Conservation (phyloP, 805 yeast species). For the Wickerhamiella lipophila region DNA sequence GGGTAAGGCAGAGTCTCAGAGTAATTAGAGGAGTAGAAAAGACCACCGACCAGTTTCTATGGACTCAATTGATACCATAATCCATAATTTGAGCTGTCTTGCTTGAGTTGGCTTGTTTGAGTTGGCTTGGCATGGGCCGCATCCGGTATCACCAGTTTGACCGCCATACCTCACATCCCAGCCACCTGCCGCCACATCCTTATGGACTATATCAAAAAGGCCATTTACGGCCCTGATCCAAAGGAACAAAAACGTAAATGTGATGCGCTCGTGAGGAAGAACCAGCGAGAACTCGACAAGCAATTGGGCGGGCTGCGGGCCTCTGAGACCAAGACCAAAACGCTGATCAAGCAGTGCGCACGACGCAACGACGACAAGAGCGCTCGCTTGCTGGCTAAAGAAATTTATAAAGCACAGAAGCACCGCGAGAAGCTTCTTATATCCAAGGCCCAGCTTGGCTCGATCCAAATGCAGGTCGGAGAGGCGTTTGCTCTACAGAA, state of each 20-base stretch:
- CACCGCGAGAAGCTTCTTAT: slow-evolving; percentile 63
- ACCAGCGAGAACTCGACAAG: slow-evolving; percentile 72
- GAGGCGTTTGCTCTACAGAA: slow-evolving; percentile 83
- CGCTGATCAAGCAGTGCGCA: slow-evolving; percentile 59
- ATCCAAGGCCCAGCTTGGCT: slow-evolving; percentile 74
- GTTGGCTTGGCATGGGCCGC: too few species aligned
- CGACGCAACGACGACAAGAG: slow-evolving; percentile 63
- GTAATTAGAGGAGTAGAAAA: too few species aligned
- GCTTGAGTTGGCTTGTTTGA: too few species aligned
- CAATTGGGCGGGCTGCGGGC: slow-evolving; percentile 50
- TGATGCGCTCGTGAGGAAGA: slow-evolving; percentile 66
- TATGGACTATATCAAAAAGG: slow-evolving; percentile 81
- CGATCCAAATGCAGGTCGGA: slow-evolving; percentile 76
- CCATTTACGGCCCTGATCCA: slow-evolving; percentile 95
- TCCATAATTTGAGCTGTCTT: too few species aligned
- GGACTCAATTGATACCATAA: too few species aligned
- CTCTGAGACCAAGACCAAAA: slow-evolving; percentile 62
- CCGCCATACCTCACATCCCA: too few species aligned
- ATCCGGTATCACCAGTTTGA: too few species aligned
- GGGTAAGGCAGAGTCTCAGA: too few species aligned
- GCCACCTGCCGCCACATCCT: slow-evolving; percentile 1
- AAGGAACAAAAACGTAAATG: slow-evolving; percentile 68
- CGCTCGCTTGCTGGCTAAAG: slow-evolving; percentile 72
- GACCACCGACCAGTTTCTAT: too few species aligned
- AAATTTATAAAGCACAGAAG: slow-evolving; percentile 56